These are phyloP conservation scores for Caryopteris hybrid DNA, from an alignment of 305 asterid species.

Conservation along the genomic window DNA sequence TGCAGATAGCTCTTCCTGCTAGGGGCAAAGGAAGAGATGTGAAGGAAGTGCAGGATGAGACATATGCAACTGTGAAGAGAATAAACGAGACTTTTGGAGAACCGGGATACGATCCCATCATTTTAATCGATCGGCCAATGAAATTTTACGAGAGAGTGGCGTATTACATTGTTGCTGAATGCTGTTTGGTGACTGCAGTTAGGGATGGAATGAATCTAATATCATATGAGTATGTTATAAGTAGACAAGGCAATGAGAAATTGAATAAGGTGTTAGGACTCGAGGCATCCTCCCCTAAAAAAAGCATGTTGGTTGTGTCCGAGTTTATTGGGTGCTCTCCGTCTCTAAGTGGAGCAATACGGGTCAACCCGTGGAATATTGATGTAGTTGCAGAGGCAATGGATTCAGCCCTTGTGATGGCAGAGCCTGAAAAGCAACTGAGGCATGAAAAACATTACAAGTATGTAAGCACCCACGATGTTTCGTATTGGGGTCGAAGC, in stretches of 20 bases:
- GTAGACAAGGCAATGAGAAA: slow-evolving; percentile 68
- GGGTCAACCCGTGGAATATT: slow-evolving; percentile 87
- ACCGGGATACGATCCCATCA: slow-evolving; percentile 73
- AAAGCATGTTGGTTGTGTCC: slow-evolving; percentile 84
- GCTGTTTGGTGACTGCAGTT: slow-evolving; percentile 89
- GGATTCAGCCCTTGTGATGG: slow-evolving; percentile 72
- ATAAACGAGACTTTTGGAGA: slow-evolving; percentile 64
- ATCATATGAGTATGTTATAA: slow-evolving; percentile 76
- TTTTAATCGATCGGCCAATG: slow-evolving; percentile 63
- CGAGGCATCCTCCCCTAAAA: slow-evolving; percentile 42
- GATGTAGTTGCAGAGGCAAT: slow-evolving; percentile 84
- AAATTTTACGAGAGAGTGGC: slow-evolving; percentile 75
- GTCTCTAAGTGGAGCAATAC: slow-evolving; percentile 76
- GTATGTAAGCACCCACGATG: slow-evolving; percentile 87
- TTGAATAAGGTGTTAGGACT: slow-evolving; percentile 54
- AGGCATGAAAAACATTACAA: slow-evolving; percentile 84
- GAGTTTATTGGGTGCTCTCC: slow-evolving; percentile 91
- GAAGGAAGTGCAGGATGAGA: slow-evolving; percentile 76
- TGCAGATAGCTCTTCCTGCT: slow-evolving; percentile 89
- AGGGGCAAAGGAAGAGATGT: slow-evolving; percentile 82
- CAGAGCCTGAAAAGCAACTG: slow-evolving; percentile 74
- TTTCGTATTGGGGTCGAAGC: slow-evolving; percentile 89
- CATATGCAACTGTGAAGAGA: slow-evolving; percentile 53
- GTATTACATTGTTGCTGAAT: slow-evolving; percentile 71
- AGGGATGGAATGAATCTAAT: slow-evolving; percentile 94